Percentiles rank a stretch among this genome's conserved stretches.
Conservation (phyloP, 1,284 basidiomycete genomes). For the Trichosporon asahii region DNA sequence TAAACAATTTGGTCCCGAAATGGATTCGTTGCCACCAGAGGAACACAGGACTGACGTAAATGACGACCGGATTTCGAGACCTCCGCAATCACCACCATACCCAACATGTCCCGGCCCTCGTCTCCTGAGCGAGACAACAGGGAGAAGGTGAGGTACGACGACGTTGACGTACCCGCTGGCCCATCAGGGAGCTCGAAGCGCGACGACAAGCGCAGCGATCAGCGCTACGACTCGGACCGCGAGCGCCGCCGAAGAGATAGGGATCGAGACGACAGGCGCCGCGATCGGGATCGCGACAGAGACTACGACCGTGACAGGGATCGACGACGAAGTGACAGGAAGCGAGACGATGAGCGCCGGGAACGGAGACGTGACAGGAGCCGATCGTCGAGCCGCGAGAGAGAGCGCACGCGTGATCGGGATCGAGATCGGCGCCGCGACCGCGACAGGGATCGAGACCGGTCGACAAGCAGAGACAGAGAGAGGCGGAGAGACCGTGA, state of each 20-base stretch:
- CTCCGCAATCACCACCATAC: background rate
- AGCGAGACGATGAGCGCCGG: conserved; percentile 10
- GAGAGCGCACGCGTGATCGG: conserved; percentile 20
- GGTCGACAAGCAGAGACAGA: conserved; percentile 15
- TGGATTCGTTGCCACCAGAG: background rate
- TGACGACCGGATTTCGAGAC: background rate
- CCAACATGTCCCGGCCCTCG: background rate
- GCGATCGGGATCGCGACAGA: conserved; percentile 18
- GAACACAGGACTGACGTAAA: conserved; percentile 3
- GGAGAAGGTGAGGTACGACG: background rate
- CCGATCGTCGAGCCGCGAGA: conserved; percentile 12
- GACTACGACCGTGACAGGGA: conserved; percentile 23
- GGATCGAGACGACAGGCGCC: conserved; percentile 5
- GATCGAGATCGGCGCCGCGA: conserved; percentile 17
- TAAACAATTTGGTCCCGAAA: conserved; percentile 10
- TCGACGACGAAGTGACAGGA: conserved; percentile 11
- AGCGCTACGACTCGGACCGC: background rate
- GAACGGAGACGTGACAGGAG: conserved; percentile 15
- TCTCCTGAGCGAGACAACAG: background rate
- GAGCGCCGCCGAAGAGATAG: background rate
- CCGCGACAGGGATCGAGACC: conserved; percentile 29
- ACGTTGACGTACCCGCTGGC: background rate
- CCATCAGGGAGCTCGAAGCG: background rate
- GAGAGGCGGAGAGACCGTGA: conserved; percentile 24
- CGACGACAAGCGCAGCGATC: background rate